A percentile compares a stretch with the other conserved stretches of the same genome.
These are phyloP conservation scores for Mycena rebaudengoi DNA, from an alignment of 768 basidiomycete genomes.

Conservation along the genomic window DNA sequence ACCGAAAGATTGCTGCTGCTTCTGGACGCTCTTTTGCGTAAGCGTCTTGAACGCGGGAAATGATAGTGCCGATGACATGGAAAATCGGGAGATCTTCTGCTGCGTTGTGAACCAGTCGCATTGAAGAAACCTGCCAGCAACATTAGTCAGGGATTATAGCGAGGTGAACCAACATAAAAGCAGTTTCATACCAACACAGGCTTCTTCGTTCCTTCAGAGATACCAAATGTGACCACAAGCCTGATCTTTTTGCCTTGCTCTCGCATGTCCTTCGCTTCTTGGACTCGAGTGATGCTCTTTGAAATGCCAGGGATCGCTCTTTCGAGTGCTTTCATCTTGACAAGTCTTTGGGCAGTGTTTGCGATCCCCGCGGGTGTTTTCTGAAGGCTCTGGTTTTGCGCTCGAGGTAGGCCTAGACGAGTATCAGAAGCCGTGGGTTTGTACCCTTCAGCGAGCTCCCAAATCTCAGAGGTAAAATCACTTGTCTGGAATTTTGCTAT, in stretches of 20 bases:
- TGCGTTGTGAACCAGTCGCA: neutral
- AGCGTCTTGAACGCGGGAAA: neutral
- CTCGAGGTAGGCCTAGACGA: slow-evolving; percentile 15
- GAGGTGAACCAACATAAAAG: neutral
- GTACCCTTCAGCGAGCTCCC: slow-evolving; percentile 3
- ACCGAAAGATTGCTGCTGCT: slow-evolving; percentile 1
- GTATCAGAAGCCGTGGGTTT: slow-evolving; percentile 6
- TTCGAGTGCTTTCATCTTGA: neutral
- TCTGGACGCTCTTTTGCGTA: neutral
- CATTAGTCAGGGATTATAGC: neutral
- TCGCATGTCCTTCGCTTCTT: slow-evolving; percentile 1
- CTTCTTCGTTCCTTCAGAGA: neutral
- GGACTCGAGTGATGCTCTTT: neutral
- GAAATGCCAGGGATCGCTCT: neutral
- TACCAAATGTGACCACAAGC: neutral
- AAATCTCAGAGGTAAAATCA: slow-evolving; percentile 18
- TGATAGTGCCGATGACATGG: neutral
- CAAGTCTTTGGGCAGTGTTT: neutral
- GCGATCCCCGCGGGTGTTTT: neutral
- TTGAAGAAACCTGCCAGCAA: neutral
- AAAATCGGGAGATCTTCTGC: neutral
- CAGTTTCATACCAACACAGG: neutral
- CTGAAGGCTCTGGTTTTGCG: neutral
- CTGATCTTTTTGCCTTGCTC: slow-evolving; percentile 14
- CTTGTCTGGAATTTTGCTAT: slow-evolving; percentile 6